These are phyloP conservation scores for Cucumis variabilis DNA, from an alignment of 331 rosid genomes.

Conservation along the genomic window DNA sequence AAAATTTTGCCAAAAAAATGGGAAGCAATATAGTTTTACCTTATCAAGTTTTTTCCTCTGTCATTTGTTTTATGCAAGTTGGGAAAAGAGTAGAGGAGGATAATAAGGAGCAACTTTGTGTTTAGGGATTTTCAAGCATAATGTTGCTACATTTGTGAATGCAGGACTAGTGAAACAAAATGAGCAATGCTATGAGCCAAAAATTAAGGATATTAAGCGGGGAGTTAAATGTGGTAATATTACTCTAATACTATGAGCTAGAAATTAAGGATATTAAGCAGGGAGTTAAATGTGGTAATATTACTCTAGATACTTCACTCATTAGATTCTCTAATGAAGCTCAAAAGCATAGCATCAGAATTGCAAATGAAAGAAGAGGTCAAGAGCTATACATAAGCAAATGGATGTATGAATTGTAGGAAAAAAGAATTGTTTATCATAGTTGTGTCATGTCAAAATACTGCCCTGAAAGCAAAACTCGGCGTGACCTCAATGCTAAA, in stretches of 20 bases:
- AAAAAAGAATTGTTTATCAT: too few relatives aligned
- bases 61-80: too few relatives aligned
- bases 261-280: slow-evolving; percentile 87
- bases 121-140: neutral
- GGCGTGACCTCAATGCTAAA: too few relatives aligned
- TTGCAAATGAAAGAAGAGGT: slow-evolving; percentile 69
- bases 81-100: too few relatives aligned
- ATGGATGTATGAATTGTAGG: too few relatives aligned
- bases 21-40: slow-evolving; percentile 39
- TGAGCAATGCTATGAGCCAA: slow-evolving; percentile 87
- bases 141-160: slow-evolving; percentile 33
- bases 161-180: slow-evolving; percentile 85
- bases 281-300: slow-evolving; percentile 77
- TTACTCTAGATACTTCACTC: slow-evolving; percentile 66
- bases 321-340: slow-evolving; percentile 89
- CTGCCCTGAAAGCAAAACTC: too few relatives aligned
- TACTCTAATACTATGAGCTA: slow-evolving; percentile 77
- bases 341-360: slow-evolving; percentile 91
- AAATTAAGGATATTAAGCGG: slow-evolving; percentile 64
- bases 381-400: too few relatives aligned
- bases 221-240: neutral
- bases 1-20: slow-evolving; percentile 62
- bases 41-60: too few relatives aligned
- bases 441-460: too few relatives aligned
- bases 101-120: neutral